Base-by-base conservation (phyloP, 2,329 filamentous ascomycete genomes). In the Fusarium siculi region DNA sequence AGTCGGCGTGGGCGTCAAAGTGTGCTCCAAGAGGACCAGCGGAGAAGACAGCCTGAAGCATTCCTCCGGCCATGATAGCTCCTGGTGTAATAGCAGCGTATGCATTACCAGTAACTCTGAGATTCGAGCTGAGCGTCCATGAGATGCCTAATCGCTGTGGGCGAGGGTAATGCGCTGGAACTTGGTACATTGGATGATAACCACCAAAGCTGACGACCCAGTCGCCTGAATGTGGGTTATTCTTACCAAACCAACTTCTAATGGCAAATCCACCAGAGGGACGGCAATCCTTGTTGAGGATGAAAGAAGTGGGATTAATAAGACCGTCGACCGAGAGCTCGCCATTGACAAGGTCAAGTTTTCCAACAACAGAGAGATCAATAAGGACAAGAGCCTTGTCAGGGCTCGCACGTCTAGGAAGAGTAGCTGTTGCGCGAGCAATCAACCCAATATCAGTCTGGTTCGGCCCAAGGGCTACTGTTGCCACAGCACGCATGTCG, bases 211-310 rank as follows among this genome's bases (percentile, higher is more conserved):
- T 55, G 21, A 55, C 37, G 0, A 55, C 52, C 52, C 52, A 55
- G 7, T 55, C 52, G 0, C 52, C 52, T 4, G 52, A 43, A 1
- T 55, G 52, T 4, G 52, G 52, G 10, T 55, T 55, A 11, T 55
- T 43, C 10, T 55, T 55, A 0, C 52, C 52, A 1, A 55, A 55
- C 52, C 52, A 55, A 55, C 52, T 55, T 16, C 52, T 5, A 0
- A 55, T 43, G 0, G 52, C 52, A 1, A 55, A 55, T 0, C 52
- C 52, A 9, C 52, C 52, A 0, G 52, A 55, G 0, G 52, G 52
- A 0, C 52, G 0, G 1, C 52, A 55, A 8, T 55, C 52, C 16
- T 55, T 55, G 16, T 55, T 55, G 52, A 55, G 52, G 0, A 55
- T 55, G 21, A 55, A 55, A 2, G 52, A 55, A 0, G 52, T 55